Base-by-base conservation (phyloP, 495 filamentous ascomycete genomes). In the Aspergillus bertholletiae region DNA sequence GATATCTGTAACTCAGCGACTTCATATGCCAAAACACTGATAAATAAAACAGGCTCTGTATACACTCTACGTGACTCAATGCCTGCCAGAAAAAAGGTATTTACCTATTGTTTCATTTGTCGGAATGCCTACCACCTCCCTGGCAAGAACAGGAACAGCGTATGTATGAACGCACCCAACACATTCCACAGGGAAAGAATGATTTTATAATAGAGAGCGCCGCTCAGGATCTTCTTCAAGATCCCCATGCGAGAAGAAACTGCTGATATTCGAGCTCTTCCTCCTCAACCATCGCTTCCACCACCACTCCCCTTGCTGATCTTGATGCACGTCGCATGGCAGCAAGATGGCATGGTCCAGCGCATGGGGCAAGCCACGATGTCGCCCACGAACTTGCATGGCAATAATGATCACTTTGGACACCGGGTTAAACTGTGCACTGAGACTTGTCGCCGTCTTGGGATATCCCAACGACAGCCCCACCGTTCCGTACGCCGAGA, bases 401-500 rank as follows among this genome's bases (percentile, higher is more conserved):
- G 88, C 87, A 47, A 92, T 83, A 47, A 96, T 83, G 49, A 95
- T 84, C 7, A 96, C 79, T 62, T 96, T 96, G 18, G 83, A 84
- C 7, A 92, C 59, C 4, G 81, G 73, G 2, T 67, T 74, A 58
- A 96, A 93, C 59, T 91, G 77, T 6, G 77, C 83, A 17, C 80
- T 87, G 53, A 96, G 87, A 2, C 85, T 87, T 1, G 86, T 78
- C 55, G 91, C 86, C 55, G 80, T 76, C 15, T 65, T 69, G 0
- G 85, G 78, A 54, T 89, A 91, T 8, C 91, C 91, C 12, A 96
- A 74, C 51, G 80, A 85, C 47, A 96, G 78, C n/a, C 92, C 92
- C 30, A 96, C 92, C 7, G 89, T 96, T 49, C 91, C 92, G 56
- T 96, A 96, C 5, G 90, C 90, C 51, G 84, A 88, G 56, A 94